phyloP scores from a whole-genome alignment of 768 basidiomycete genomes.

The Xerocomellus dryophilus region DNA sequence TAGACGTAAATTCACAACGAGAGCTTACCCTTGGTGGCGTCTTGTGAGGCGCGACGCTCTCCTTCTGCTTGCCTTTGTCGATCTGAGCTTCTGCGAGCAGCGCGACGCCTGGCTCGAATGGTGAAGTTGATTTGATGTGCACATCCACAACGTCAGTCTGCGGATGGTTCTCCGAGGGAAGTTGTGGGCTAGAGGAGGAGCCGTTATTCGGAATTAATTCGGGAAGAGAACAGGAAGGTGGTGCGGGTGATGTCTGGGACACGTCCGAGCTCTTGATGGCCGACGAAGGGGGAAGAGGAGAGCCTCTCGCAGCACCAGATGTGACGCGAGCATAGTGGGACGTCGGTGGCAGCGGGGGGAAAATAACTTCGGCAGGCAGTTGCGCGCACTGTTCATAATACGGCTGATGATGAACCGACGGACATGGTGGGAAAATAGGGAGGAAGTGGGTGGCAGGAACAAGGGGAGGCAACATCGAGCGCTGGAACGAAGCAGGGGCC shows the following conservation, averaged over 20 bases:
- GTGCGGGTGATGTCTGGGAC: constrained; percentile 28
- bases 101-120: constrained; percentile 8
- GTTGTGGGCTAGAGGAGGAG: constrained; percentile 67
- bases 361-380: constrained; percentile 62
- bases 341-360: constrained; percentile 65
- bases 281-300: constrained; percentile 25
- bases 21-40: constrained; percentile 29
- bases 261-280: constrained; percentile 21
- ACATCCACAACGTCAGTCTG: constrained; percentile 17
- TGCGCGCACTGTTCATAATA: constrained; percentile 65
- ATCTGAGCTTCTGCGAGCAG: constrained; percentile 8
- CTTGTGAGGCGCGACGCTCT: constrained; percentile 13
- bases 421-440: constrained; percentile 50
- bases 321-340: constrained; percentile 38
- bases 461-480: constrained; percentile 21
- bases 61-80: constrained; percentile 19
- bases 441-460: constrained; percentile 25
- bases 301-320: constrained; percentile 7
- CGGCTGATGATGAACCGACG: constrained; percentile 66
- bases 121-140: constrained; percentile 18
- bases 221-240: constrained; percentile 48
- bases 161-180: constrained; percentile 28
- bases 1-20: background rate
- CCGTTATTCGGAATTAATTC: constrained; percentile 58
- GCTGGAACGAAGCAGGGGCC: constrained; percentile 14